Evolutionary conservation across 2,329 filamentous ascomycete genomes (phyloP), one percentile per base, ranked within the genome.

Genomic region (Alternaria viburni): DNA sequence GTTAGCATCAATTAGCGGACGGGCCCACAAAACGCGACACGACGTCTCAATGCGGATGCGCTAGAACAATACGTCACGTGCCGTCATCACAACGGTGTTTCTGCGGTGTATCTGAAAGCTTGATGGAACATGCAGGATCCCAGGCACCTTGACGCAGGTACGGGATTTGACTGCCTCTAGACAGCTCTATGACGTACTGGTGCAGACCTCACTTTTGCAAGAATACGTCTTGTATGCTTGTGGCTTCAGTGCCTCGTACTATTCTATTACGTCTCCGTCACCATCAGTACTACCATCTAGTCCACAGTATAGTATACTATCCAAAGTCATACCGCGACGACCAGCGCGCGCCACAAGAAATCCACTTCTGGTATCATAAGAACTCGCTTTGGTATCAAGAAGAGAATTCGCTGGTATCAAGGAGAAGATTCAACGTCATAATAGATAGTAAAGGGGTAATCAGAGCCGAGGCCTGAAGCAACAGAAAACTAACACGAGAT

Each of bases 341-440:
- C 52, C 32, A 54, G 49, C 49, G 36, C 36, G 23, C 49, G 49
- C 49, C 49, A 32, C 30, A 23, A 52, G 19, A 54, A 54, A 54
- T 44, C n/a, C 21, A n/a, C 51, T 43, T 32, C 25, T 32, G 49
- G 49, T 51, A 52, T 52, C 52, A 54, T 13, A 58, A 50, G 49
- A 62, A 50, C 51, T 43, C 57, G 57, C 62, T 69, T 69, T 67
- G 55, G 46, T 67, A 68, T 55, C 57, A 44, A 63, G 36, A 63
- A 63, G 36, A 60, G 67, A 67, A 74, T 69, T 75, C 57, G 49
- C 49, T 59, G 52, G 41, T 66, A 68, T 51, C 54, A 30, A 61
- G 32, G 60, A 60, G 26, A 60, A 68, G 69, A 74, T 69, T 75
- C 55, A 65, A 66, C 62, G 52, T 69, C 63, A 67, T 73, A 73